Evolutionary conservation across 2,329 filamentous ascomycete species (phyloP).

Genomic region (Talaromyces albobiverticillius): DNA sequence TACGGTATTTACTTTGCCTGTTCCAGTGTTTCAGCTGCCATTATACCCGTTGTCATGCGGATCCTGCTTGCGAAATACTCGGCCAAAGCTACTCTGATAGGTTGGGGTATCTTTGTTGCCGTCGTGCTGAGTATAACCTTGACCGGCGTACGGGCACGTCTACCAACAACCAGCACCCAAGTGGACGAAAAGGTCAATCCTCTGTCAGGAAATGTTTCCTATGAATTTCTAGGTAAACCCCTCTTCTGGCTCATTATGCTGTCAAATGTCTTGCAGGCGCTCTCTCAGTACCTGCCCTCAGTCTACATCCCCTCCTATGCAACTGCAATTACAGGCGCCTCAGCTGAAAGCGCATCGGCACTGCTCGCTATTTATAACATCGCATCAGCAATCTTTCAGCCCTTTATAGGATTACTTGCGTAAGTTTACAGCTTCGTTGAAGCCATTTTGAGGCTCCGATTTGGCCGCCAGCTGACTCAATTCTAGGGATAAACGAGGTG

Average conservation of each 20-base stretch:
- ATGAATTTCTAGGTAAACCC: background rate
- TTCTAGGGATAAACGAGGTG: background rate
- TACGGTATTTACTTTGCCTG: conserved; percentile 49
- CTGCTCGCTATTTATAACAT: background rate
- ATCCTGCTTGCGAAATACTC: conserved; percentile 27
- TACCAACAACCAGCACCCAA: background rate
- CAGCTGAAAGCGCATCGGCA: background rate
- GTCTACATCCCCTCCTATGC: conserved; percentile 32
- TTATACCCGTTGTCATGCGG: conserved; percentile 29
- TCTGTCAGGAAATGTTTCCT: background rate
- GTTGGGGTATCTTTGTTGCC: background rate
- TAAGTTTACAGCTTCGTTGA: background rate
- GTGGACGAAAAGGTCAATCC: background rate
- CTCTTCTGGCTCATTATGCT: conserved; percentile 15
- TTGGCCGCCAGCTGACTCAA: background rate
- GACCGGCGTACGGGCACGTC: background rate
- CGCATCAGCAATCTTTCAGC: background rate
- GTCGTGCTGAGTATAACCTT: background rate
- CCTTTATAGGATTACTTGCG: background rate
- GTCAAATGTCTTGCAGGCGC: conserved; percentile 29
- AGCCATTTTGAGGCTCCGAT: background rate
- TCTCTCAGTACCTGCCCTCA: conserved; percentile 34
- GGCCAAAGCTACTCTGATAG: conserved; percentile 18
- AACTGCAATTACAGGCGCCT: background rate
- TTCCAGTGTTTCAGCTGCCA: conserved; percentile 29